Evolutionary conservation across 1,284 basidiomycete genomes (phyloP), one percentile per base, ranked within the genome.

Genomic region (Cryptococcus maquisensis): DNA sequence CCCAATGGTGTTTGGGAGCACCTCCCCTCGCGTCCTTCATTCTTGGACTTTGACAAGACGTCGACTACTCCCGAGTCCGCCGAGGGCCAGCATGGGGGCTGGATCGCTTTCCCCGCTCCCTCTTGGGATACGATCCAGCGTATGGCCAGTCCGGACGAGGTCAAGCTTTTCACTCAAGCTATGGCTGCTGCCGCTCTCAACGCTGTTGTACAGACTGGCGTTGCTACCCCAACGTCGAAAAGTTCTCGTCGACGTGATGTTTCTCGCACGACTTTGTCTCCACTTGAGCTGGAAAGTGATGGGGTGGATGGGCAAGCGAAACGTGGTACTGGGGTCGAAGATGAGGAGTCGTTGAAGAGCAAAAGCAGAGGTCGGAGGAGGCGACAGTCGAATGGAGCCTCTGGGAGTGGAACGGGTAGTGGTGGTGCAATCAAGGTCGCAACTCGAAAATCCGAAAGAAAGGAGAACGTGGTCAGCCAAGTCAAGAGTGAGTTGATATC

Each of bases 401-500:
- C 47, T 4, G 47, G 23, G 18, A 48, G 35, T 38, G 47, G n/a
- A 16, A n/a, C 47, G 13, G 21, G 38, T 16, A 32, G 47, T 50
- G 55, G 52, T 38, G 37, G 20, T 45, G 48, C 38, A 18, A 18
- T 16, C 13, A 23, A 39, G 37, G 15, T 35, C 24, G 20, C 38
- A 42, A 24, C 43, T 15, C 38, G 46, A 20, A 48, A 47, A 23
- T 46, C 52, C n/a, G 49, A 49, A 9, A 49, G 43, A 46, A 46
- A 46, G 12, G 52, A 47, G 21, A 56, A 68, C 52, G 56, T 67
- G 13, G 63, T 65, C 35, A 60, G 65, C 52, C 66, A 68, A 40
- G 68, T 71, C 48, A 71, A 70, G 58, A 84, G 87, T 89, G 71
- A 74, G 85, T 78, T 20, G 20, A 8, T 18, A 23, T 21, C 36